Base-by-base conservation (phyloP, 2,329 filamentous ascomycete genomes). In the Aspergillus sp. region DNA sequence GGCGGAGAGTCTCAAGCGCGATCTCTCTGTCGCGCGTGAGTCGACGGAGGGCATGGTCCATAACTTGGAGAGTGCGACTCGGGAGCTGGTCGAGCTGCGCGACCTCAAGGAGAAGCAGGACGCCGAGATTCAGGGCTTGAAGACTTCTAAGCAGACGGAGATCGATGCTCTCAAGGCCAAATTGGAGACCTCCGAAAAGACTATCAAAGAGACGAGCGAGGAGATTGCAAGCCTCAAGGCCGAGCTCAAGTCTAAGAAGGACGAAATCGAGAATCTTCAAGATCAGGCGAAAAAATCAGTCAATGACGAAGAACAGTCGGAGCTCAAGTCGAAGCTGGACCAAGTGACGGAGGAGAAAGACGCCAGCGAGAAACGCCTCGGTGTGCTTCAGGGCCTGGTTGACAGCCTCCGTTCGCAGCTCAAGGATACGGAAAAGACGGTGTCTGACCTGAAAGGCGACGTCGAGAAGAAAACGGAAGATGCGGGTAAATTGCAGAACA, bases 1-100 rank as follows among this genome's bases (percentile, higher is more conserved):
- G 61, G 83, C 95, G 23, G 78, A 82, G 17, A 79, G 76, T 1
- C 76, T 96, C 19, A 86, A 87, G 69, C 77, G 82, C 3, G 88
- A 95, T 61, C 77, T 96, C 4, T 81, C 83, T 2, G 82, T 84
- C 11, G 85, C 86, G 9, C 85, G 88, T 59, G 88, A 94, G 64
- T 88, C 87, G 41, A 85, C 83, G 38, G 75, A 83, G 54, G 80
- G 81, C n/a, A 80, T 91, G 62, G 82, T 84, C 23, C 71, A 78
- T 63, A 88, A 80, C 52, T 73, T 92, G 2, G 88, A 91, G 65
- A 81, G 81, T 47, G 82, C 86, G 0, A 87, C 85, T 1, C 77
- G 82, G 11, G 85, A 90, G 61, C 73, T 91, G 5, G 79, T 80
- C 45, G 74, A 73, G 10, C 64, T 84, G 57, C 77, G 76, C 34